These are phyloP conservation scores for Naganishia albida DNA, from an alignment of 1,284 basidiomycete genomes.

Conservation along the genomic window DNA sequence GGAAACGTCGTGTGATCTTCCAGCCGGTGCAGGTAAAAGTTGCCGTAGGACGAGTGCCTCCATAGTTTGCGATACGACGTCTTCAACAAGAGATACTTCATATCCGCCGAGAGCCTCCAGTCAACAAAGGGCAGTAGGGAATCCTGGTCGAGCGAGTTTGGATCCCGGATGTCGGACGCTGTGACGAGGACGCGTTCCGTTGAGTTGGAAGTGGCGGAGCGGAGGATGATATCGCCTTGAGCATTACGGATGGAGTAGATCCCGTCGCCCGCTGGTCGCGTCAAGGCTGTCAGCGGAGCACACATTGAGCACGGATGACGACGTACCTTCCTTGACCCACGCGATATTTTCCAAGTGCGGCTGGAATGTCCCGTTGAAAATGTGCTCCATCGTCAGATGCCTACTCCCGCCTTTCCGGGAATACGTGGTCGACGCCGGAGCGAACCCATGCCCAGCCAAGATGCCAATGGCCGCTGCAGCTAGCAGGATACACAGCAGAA, in stretches of 20 bases:
- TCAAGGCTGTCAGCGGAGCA: conserved; percentile 7
- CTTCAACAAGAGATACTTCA: conserved; percentile 80
- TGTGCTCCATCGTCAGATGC: conserved; percentile 79
- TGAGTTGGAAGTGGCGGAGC: conserved; percentile 66
- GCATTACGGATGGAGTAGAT: conserved; percentile 66
- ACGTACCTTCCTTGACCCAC: conserved; percentile 83
- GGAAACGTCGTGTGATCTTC: conserved; percentile 67
- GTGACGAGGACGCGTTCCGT: conserved; percentile 44
- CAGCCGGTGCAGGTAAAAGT: conserved; percentile 80
- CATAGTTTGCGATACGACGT: conserved; percentile 82
- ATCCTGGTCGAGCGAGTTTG: conserved; percentile 7
- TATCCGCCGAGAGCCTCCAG: conserved; percentile 83
- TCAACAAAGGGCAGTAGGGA: conserved; percentile 58
- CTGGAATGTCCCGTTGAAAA: conserved; percentile 84
- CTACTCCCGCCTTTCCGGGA: conserved; percentile 59
- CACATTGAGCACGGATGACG: neutral
- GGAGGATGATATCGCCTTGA: conserved; percentile 66
- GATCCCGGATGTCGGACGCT: conserved; percentile 40
- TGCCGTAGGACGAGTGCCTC: conserved; percentile 82
- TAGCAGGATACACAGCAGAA: conserved; percentile 43
- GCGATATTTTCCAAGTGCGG: conserved; percentile 54
- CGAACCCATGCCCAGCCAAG: conserved; percentile 48
- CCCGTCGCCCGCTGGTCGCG: conserved; percentile 78
- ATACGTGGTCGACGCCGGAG: conserved; percentile 42
- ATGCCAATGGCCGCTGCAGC: conserved; percentile 47